Conservation (phyloP, 371 early-diverging fungal species). For the Mucor racemosus region DNA sequence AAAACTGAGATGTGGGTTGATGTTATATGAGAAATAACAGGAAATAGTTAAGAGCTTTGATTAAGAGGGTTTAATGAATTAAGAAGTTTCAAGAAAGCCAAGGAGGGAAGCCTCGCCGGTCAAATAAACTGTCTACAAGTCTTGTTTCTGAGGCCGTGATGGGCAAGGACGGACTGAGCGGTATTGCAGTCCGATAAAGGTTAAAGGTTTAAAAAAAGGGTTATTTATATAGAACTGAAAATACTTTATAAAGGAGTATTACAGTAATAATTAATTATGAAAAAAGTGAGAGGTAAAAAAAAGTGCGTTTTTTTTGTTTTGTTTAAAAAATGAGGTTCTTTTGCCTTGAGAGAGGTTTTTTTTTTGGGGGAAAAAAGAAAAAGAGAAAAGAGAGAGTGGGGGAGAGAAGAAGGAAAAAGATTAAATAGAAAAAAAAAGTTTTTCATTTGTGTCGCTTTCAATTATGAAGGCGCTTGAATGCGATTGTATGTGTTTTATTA, state of each 20-base stretch:
- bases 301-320: constrained; percentile 6
- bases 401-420: neutral
- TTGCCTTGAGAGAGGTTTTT: constrained; percentile 15
- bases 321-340: constrained; percentile 20
- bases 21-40: neutral
- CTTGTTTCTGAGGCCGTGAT: constrained; percentile 74
- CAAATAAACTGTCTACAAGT: constrained; percentile 64
- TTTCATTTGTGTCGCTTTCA: constrained; percentile 7
- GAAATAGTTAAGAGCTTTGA: constrained; percentile 10
- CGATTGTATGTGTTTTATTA: neutral
- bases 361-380: constrained; percentile 4
- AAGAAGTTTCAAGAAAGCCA: constrained; percentile 57
- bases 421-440: constrained; percentile 9
- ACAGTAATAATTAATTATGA: constrained; percentile 16
- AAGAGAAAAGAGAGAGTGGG: neutral
- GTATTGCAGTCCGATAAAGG: constrained; percentile 55
- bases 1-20: neutral
- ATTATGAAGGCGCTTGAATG: neutral
- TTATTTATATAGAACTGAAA: constrained; percentile 32
- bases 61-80: constrained; percentile 12
- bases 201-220: constrained; percentile 21
- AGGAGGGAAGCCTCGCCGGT: constrained; percentile 71
- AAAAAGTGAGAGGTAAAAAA: neutral
- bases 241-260: constrained; percentile 34
- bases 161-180: constrained; percentile 61